Percentiles rank a stretch among this genome's conserved stretches.
These are phyloP conservation scores for Rhamnella rubrinervis DNA, from an alignment of 331 rosid species.

Conservation along the genomic window DNA sequence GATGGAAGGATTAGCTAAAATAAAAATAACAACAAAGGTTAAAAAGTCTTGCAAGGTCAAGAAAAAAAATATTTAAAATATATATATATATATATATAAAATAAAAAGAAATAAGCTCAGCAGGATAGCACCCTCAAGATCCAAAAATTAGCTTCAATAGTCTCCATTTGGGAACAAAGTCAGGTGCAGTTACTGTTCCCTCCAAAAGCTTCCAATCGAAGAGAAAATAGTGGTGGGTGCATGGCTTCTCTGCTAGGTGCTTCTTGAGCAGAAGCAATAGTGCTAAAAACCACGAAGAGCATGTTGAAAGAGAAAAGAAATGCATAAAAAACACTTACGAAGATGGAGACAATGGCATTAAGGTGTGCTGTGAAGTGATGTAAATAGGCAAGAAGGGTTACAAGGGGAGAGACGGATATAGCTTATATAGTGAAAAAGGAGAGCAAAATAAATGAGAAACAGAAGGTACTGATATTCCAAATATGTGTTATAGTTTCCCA, in stretches of 20 bases:
- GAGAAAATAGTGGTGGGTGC: no score
- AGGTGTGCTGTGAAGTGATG: constrained; percentile 41
- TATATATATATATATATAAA: no score
- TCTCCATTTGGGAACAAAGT: constrained; percentile 24
- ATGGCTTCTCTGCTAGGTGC: constrained; percentile 14
- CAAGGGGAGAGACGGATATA: constrained; percentile 28
- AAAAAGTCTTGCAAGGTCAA: constrained; percentile 92
- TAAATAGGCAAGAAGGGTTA: constrained; percentile 35
- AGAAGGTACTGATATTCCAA: constrained; percentile 47
- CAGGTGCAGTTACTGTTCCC: constrained; percentile 8
- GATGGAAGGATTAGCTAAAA: constrained; percentile 12
- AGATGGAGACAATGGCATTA: neutral
- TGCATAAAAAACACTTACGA: constrained; percentile 1
- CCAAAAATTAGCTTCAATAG: constrained; percentile 2
- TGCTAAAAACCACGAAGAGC: neutral
- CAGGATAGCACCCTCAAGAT: constrained; percentile 56
- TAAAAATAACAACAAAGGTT: neutral
- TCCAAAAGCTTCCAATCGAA: neutral
- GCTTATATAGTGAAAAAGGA: constrained; percentile 30
- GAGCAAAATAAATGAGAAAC: constrained; percentile 23
- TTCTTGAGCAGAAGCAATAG: neutral
- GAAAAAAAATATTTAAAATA: constrained; percentile 39
- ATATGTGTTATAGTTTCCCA: constrained; percentile 32
- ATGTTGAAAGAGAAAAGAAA: constrained; percentile 36
- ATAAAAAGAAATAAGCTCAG: constrained; percentile 39